A percentile compares a stretch with the other conserved stretches of the same genome.
Evolutionary conservation across 495 filamentous ascomycete species (phyloP).

Genomic region (Penicillium atrosanguineum): DNA sequence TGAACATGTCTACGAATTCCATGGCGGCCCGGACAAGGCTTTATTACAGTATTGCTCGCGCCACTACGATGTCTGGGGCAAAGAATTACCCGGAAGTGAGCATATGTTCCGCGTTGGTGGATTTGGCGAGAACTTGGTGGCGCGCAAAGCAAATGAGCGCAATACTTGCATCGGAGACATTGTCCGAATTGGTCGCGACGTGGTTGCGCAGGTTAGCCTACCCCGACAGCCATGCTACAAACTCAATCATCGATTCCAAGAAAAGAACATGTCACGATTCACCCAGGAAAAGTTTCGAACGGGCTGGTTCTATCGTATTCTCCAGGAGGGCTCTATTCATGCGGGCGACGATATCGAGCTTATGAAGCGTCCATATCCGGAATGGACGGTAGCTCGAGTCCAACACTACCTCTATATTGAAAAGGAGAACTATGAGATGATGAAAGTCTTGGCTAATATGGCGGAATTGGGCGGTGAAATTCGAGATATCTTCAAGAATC

Average conservation of each 20-base stretch:
- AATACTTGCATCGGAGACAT: slow-evolving; percentile 12
- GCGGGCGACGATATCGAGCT: slow-evolving; percentile 6
- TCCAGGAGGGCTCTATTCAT: slow-evolving; percentile 3
- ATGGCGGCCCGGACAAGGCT: slow-evolving; percentile 13
- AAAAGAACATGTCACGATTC: slow-evolving; percentile 3
- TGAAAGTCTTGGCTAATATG: slow-evolving; percentile 1
- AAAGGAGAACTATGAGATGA: slow-evolving; percentile 3
- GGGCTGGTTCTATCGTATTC: slow-evolving; percentile 12
- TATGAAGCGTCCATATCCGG: neutral
- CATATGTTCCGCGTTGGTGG: slow-evolving; percentile 1
- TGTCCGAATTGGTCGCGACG: slow-evolving; percentile 5
- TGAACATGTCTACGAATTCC: slow-evolving; percentile 10
- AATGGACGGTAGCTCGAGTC: slow-evolving; percentile 5
- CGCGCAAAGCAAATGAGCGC: slow-evolving; percentile 3
- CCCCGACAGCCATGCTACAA: slow-evolving; percentile 15
- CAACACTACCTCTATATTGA: slow-evolving; percentile 12
- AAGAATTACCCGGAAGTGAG: slow-evolving; percentile 1
- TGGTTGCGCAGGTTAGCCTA: slow-evolving; percentile 4
- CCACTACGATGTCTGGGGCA: slow-evolving; percentile 6
- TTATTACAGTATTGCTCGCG: slow-evolving; percentile 6
- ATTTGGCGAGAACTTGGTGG: slow-evolving; percentile 10
- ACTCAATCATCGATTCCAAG: slow-evolving; percentile 10
- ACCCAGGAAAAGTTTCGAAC: slow-evolving; percentile 3
- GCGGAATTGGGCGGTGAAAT: slow-evolving; percentile 2
- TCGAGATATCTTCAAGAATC: slow-evolving; percentile 4